phyloP scores from a whole-genome alignment of 1,139 yeast genomes.

The Yamadazyma epiphylla region DNA sequence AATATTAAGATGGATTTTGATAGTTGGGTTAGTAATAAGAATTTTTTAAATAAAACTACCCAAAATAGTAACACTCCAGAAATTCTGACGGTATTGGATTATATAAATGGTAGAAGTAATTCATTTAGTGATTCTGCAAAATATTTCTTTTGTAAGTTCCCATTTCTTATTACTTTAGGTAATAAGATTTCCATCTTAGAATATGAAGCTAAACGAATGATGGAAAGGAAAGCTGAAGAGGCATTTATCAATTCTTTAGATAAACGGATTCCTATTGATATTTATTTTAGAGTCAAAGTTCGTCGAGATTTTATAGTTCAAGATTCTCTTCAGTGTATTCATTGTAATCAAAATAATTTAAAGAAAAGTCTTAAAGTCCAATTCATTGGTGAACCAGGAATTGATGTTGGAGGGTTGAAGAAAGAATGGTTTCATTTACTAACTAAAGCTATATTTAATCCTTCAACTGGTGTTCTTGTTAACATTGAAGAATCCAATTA shows the following conservation, averaged over 20 bases:
- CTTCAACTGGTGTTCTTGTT: constrained; percentile 58
- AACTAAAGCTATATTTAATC: constrained; percentile 65
- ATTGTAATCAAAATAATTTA: constrained; percentile 54
- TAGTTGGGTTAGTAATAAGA: constrained; percentile 57
- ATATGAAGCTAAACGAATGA: constrained; percentile 74
- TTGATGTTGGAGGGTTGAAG: constrained; percentile 91
- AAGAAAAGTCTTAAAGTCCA: constrained; percentile 75
- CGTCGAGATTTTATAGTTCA: constrained; percentile 64
- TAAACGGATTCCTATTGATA: constrained; percentile 56
- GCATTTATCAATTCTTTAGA: constrained; percentile 78
- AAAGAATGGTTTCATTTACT: constrained; percentile 89
- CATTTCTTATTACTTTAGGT: constrained; percentile 78
- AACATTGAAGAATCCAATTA: constrained; percentile 66
- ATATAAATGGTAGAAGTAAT: constrained; percentile 39
- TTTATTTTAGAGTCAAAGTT: constrained; percentile 64
- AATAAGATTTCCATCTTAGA: constrained; percentile 77
- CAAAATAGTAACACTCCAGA: constrained; percentile 20
- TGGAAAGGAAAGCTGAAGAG: constrained; percentile 88
- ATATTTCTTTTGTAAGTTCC: constrained; percentile 74
- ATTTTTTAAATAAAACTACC: constrained; percentile 6
- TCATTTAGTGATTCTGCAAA: constrained; percentile 21
- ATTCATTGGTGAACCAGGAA: constrained; percentile 83
- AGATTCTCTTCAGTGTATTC: constrained; percentile 73
- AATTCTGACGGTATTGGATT: constrained; percentile 39
- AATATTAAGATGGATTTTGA: constrained; percentile 78